Evolutionary conservation across 345 rosid genomes (phyloP).

Genomic region (Sisymbrium irio): DNA sequence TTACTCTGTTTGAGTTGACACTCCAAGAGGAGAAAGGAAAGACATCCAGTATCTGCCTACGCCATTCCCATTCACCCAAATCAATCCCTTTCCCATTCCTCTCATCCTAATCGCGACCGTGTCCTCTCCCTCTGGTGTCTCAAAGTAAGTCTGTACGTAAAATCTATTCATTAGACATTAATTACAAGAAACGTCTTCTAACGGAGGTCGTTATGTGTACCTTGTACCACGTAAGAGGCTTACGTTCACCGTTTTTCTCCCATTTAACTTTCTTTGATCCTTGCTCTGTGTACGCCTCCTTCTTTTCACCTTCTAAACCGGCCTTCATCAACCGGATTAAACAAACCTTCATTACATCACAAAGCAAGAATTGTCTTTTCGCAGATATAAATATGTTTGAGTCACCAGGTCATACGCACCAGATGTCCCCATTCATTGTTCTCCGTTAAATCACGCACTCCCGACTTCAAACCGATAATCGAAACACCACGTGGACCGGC

Average conservation of each 20-base stretch:
- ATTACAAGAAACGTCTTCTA: not conserved
- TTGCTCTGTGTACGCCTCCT: constrained; percentile 40
- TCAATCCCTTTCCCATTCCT: constrained; percentile 73
- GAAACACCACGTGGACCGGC: constrained; percentile 71
- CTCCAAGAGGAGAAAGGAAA: constrained; percentile 57
- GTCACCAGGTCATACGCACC: constrained; percentile 37
- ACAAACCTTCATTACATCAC: not conserved
- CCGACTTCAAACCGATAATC: constrained; percentile 73
- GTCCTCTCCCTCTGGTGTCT: constrained; percentile 56
- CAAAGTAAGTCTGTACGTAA: constrained; percentile 50
- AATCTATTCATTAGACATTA: not conserved
- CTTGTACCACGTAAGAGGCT: constrained; percentile 75
- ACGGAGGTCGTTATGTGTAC: constrained; percentile 31
- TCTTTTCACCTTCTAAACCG: constrained; percentile 62
- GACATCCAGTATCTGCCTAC: constrained; percentile 88
- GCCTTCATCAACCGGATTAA: constrained; percentile 38
- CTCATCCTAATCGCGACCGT: constrained; percentile 54
- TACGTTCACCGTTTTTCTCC: constrained; percentile 35
- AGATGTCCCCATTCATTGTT: constrained; percentile 66
- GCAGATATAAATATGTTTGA: not conserved
- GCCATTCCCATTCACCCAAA: constrained; percentile 78
- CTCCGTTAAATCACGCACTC: constrained; percentile 58
- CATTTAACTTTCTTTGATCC: constrained; percentile 54
- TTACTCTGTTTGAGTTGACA: constrained; percentile 62
- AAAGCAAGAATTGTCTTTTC: not conserved